Conservation (phyloP, 176 grass and related monocot genomes). For the Elymus sibiricus region DNA sequence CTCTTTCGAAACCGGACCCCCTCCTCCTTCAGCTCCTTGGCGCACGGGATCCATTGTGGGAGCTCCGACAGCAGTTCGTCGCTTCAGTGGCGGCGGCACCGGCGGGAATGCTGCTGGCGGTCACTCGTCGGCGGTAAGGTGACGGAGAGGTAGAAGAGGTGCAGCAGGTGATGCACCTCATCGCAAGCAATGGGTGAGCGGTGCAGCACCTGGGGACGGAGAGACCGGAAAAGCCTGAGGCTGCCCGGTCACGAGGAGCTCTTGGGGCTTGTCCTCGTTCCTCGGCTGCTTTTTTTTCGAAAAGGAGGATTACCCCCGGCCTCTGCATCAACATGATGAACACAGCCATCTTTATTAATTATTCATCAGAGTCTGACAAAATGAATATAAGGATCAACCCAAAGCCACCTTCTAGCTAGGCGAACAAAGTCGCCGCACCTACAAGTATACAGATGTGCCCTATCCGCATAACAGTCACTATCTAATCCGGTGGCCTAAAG, state of each 20-base stretch:
- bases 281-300: not conserved
- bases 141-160: not conserved
- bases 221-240: not conserved
- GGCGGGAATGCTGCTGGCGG: not conserved
- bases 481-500: no score
- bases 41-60: not conserved
- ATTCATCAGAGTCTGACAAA: no score
- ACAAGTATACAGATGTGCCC: no score
- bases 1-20: conserved; percentile 12
- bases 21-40: not conserved
- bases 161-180: not conserved
- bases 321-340: no score
- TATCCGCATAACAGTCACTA: no score
- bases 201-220: not conserved
- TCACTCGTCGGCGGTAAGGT: not conserved
- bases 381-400: no score
- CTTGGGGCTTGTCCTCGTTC: not conserved
- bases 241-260: not conserved
- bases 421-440: no score
- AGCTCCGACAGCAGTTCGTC: not conserved
- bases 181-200: not conserved
- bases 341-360: no score
- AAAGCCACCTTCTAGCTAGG: no score
- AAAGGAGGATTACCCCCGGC: no score
- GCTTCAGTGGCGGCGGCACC: not conserved